Conservation (phyloP, 176 grass and related monocot genomes). For the Triticum aestivum region DNA sequence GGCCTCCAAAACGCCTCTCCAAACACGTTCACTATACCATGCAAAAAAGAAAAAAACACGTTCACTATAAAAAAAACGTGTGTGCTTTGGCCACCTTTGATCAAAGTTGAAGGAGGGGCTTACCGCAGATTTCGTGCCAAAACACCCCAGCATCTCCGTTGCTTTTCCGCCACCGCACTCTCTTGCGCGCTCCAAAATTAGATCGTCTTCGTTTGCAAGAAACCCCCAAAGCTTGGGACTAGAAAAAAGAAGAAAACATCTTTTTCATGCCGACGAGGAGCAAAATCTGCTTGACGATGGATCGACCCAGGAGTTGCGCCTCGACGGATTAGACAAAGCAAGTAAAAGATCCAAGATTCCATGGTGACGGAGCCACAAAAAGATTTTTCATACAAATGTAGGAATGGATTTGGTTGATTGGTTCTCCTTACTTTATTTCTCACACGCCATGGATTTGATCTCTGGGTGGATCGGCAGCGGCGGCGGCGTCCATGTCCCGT, state of each 20-base stretch:
- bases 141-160: neutral
- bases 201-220: neutral
- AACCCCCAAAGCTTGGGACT: neutral
- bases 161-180: neutral
- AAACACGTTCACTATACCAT: no score
- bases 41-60: no score
- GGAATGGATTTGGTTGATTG: neutral
- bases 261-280: neutral
- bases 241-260: neutral
- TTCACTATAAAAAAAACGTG: no score
- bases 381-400: neutral
- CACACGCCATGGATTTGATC: neutral
- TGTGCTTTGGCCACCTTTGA: neutral
- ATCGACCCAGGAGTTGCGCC: neutral
- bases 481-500: neutral
- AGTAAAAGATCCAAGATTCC: neutral
- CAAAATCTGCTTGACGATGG: neutral
- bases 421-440: neutral
- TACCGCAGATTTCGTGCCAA: slow-evolving; percentile 23
- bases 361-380: neutral
- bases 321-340: neutral
- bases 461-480: neutral
- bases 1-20: no score
- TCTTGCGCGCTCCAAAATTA: neutral
- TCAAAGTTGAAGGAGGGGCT: neutral